Percentiles rank a stretch among this genome's conserved stretches.
Conservation (phyloP, 2,329 filamentous ascomycete species). For the Diaporthe batatas region DNA sequence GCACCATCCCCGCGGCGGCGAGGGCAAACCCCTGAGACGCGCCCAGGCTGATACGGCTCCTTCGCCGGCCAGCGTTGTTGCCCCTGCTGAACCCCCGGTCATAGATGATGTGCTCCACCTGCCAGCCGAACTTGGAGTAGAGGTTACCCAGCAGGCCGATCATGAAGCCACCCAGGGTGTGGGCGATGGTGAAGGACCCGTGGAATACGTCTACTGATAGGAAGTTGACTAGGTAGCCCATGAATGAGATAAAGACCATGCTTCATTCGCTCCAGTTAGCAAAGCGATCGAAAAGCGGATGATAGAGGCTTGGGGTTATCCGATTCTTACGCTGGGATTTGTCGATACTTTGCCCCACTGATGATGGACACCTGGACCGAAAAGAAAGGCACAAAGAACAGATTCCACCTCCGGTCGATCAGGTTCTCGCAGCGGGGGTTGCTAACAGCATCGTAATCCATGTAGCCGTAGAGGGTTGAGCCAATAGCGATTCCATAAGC, state of each 20-base stretch:
- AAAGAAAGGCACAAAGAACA: conserved; percentile 21
- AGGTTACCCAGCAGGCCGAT: conserved; percentile 17
- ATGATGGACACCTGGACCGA: conserved; percentile 14
- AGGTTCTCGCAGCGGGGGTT: conserved; percentile 17
- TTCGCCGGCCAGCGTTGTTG: neutral
- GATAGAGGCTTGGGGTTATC: neutral
- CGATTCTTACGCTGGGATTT: conserved; percentile 9
- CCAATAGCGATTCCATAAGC: conserved; percentile 25
- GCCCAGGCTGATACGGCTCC: conserved; percentile 19
- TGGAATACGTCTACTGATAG: conserved; percentile 23
- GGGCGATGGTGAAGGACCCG: conserved; percentile 14
- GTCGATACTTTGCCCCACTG: conserved; percentile 15
- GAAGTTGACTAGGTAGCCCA: conserved; percentile 27
- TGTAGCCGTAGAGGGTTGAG: conserved; percentile 13
- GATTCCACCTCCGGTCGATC: conserved; percentile 15
- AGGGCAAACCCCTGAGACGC: conserved; percentile 22
- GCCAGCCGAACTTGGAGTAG: conserved; percentile 28
- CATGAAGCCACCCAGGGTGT: conserved; percentile 18
- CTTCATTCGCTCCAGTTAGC: neutral
- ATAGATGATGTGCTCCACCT: conserved; percentile 12
- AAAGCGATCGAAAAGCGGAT: neutral
- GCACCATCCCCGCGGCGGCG: conserved; percentile 17
- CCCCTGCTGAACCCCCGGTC: neutral
- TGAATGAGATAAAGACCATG: conserved; percentile 21
- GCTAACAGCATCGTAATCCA: conserved; percentile 26